Evolutionary conservation across 768 basidiomycete species (phyloP).

Genomic region (Lactarius tabidus): DNA sequence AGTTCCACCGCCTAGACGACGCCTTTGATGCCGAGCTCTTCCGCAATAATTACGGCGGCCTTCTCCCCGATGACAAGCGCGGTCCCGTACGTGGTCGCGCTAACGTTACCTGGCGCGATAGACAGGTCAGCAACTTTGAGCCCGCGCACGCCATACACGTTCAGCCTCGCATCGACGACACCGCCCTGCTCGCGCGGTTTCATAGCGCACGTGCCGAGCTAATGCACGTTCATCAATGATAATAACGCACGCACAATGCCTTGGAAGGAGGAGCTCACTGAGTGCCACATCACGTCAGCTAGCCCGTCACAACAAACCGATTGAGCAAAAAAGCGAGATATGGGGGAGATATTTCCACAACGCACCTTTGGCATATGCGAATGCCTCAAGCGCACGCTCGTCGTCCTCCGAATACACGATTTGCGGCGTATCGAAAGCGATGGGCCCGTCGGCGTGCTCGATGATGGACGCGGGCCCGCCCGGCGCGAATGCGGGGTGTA

Average conservation of each 20-base stretch:
- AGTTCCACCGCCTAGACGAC: constrained; percentile 1
- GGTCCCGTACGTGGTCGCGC: constrained; percentile 41
- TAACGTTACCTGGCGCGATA: constrained; percentile 37
- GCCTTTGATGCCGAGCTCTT: constrained; percentile 39
- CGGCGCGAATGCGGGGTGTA: constrained; percentile 33
- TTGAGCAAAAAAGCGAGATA: neutral
- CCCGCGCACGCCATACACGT: constrained; percentile 54
- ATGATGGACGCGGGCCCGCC: constrained; percentile 30
- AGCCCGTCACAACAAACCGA: neutral
- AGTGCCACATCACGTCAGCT: constrained; percentile 31
- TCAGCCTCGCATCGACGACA: constrained; percentile 55
- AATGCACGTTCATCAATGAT: no score
- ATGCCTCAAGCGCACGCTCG: constrained; percentile 34
- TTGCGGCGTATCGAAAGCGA: constrained; percentile 29
- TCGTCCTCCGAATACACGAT: constrained; percentile 23
- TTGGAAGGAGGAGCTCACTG: constrained; percentile 25
- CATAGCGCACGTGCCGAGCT: constrained; percentile 64
- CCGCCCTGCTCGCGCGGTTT: constrained; percentile 52
- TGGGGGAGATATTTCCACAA: neutral
- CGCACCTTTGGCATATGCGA: constrained; percentile 18
- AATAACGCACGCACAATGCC: neutral
- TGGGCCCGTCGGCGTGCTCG: constrained; percentile 22
- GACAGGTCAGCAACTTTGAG: no score
- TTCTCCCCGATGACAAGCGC: constrained; percentile 52
- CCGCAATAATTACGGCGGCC: constrained; percentile 51